Percentiles rank a stretch among this genome's conserved stretches.
These are phyloP conservation scores for Monosporascus sp. DNA, from an alignment of 2,329 filamentous ascomycete species.

Conservation along the genomic window DNA sequence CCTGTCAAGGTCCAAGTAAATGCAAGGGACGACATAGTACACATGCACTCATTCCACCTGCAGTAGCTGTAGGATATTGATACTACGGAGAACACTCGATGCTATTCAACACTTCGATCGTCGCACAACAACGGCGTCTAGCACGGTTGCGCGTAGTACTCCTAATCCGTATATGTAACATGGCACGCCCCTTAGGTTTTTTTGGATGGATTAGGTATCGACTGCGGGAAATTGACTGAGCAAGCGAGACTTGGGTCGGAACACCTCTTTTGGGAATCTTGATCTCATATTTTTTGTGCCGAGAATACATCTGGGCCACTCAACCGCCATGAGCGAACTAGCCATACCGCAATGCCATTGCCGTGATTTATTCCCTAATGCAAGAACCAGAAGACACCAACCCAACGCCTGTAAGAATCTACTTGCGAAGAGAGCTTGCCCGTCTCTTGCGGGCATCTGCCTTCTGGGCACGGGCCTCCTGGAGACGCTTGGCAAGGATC, in stretches of 20 bases:
- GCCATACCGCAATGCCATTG: slow-evolving; percentile 17
- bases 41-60: too few relatives aligned
- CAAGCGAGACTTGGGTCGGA: neutral
- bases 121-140: too few relatives aligned
- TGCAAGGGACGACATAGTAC: too few relatives aligned
- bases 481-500: slow-evolving; percentile 93
- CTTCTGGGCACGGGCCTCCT: slow-evolving; percentile 92
- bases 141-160: too few relatives aligned
- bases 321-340: slow-evolving; percentile 21
- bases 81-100: too few relatives aligned
- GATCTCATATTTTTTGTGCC: neutral
- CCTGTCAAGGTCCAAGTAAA: too few relatives aligned
- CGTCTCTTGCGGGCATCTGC: slow-evolving; percentile 93
- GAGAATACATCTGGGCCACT: slow-evolving; percentile 17
- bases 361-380: slow-evolving; percentile 29
- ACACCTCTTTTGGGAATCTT: neutral
- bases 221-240: neutral
- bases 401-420: slow-evolving; percentile 42
- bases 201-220: too few relatives aligned
- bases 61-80: too few relatives aligned
- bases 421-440: slow-evolving; percentile 92
- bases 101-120: too few relatives aligned
- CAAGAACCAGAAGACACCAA: slow-evolving; percentile 32
- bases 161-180: too few relatives aligned
- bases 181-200: too few relatives aligned